Evolutionary conservation across 2,329 filamentous ascomycete genomes (phyloP), one percentile per base, ranked within the genome.

Genomic region (Aspergillus flavus): DNA sequence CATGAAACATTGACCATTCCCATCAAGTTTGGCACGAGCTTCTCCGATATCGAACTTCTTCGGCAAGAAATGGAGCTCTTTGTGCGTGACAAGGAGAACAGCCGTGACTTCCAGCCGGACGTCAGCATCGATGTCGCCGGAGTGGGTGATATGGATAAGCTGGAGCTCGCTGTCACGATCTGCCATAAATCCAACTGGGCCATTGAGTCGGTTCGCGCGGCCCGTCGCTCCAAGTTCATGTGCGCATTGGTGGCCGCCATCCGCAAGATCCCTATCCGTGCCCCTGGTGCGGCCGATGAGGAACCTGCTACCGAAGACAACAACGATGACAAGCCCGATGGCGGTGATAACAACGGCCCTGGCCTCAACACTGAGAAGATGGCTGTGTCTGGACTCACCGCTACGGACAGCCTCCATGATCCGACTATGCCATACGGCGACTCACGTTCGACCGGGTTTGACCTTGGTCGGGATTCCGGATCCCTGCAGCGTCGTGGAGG

Each of bases 181-280:
- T 89, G 91, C 73, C 93, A 98, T 84, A 98, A 98, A 81, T 92
- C 90, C 62, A 95, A 94, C 80, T 94, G 92, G 91, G 88, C 92
- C 69, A 93, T 97, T 78, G 94, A 97, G 69, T 85, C 87, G 1
- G 85, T 97, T 46, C 91, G 94, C 46, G 89, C 90, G 21, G 86
- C 90, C 7, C 89, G 94, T 58, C 89, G 94, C 64, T 96, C 91
- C 76, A 98, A 97, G 79, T 98, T 99, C 81, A 96, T 98, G 89
- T 97, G 94, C 74, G 95, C 95, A 0, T 83, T 99, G 63, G 89
- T 95, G 5, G 79, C 93, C 10, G 93, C 94, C 4, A 82, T 97
- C 63, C 91, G 93, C 79, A 93, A 90, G 80, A 85, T 99, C 21
- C 94, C 94, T 11, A 94, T 99, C 73, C 86, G 92, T 70, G 88